Base-by-base conservation (phyloP, 768 basidiomycete species). In the Strobilomyces echinocephalus region DNA sequence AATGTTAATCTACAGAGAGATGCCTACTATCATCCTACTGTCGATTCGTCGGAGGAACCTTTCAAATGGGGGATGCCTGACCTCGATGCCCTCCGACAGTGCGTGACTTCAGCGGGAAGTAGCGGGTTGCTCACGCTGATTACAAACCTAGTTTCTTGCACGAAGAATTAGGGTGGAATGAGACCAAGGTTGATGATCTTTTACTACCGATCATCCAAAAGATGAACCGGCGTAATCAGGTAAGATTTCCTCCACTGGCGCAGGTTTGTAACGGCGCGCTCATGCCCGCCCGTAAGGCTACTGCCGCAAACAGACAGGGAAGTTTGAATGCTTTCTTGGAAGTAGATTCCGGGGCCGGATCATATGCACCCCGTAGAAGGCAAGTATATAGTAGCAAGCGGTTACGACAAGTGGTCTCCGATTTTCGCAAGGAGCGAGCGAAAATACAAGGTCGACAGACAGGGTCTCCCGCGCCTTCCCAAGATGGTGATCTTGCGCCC, bases 61-160 rank as follows among this genome's bases (percentile, higher is more conserved):
- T 98, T 99, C 69, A 91, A 92, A 62, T 99, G 95, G 95, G 94
- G 91, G 5, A 74, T 94, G 57, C 92, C 95, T n/a, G 97, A 98
- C 66, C 81, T 99, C 2, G 92, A 97, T 64, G 94, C 87, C 3
- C 79, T 99, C 50, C 83, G 94, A 57, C 71, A 78, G 91, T 95
- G 67, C 51, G 83, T 72, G 48, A 53, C 43, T 58, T 59, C 46
- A 50, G 20, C 24, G 4, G 24, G 38, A 31, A 50, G 30, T 47
- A 43, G 43, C 5, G 59, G 30, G 40, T 45, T 46, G 42, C 62
- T 66, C 48, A 66, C 49, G 14, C 12, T 20, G 1, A 10, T 54
- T 44, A 16, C 40, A 47, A 41, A 21, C 20, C 2, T 60, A 90
- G 88, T 44, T 89, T 88, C 63, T 72, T 94, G 50, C 75, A 76